These are phyloP conservation scores for Metschnikowia lachancei DNA, from an alignment of 805 yeast genomes.

Conservation along the genomic window DNA sequence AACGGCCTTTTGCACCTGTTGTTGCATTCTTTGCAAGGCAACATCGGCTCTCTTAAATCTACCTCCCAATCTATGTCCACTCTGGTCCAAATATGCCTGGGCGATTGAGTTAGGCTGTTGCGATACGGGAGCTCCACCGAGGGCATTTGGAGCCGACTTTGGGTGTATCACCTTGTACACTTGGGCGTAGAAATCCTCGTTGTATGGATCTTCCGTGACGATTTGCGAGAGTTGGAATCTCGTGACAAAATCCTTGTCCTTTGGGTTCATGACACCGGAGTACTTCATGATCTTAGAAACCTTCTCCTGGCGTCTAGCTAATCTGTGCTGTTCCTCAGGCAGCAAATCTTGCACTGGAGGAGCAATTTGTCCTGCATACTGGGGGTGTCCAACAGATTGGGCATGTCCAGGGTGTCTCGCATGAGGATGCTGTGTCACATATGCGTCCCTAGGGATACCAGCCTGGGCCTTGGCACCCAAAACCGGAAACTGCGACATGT, in stretches of 20 bases:
- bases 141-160: slow-evolving; percentile 21
- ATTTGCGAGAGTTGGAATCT: slow-evolving; percentile 92
- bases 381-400: neutral
- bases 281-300: slow-evolving; percentile 72
- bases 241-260: slow-evolving; percentile 93
- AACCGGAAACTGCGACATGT: slow-evolving; percentile 54
- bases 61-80: slow-evolving; percentile 88
- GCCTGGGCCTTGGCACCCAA: slow-evolving; percentile 44
- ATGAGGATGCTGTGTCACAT: neutral
- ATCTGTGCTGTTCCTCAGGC: slow-evolving; percentile 70
- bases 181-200: slow-evolving; percentile 94
- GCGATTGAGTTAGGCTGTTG: slow-evolving; percentile 79
- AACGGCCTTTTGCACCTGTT: slow-evolving; percentile 94
- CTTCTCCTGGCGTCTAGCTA: slow-evolving; percentile 67
- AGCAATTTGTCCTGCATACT: neutral
- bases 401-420: neutral
- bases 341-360: slow-evolving; percentile 26
- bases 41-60: slow-evolving; percentile 80
- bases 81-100: slow-evolving; percentile 84
- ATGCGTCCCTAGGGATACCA: slow-evolving; percentile 16
- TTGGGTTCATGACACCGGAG: slow-evolving; percentile 94
- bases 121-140: slow-evolving; percentile 27
- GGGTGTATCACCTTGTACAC: slow-evolving; percentile 67
- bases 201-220: slow-evolving; percentile 95
- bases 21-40: slow-evolving; percentile 96